Conservation (phyloP, 2,329 filamentous ascomycete species). For the Ophiostoma quercus region DNA sequence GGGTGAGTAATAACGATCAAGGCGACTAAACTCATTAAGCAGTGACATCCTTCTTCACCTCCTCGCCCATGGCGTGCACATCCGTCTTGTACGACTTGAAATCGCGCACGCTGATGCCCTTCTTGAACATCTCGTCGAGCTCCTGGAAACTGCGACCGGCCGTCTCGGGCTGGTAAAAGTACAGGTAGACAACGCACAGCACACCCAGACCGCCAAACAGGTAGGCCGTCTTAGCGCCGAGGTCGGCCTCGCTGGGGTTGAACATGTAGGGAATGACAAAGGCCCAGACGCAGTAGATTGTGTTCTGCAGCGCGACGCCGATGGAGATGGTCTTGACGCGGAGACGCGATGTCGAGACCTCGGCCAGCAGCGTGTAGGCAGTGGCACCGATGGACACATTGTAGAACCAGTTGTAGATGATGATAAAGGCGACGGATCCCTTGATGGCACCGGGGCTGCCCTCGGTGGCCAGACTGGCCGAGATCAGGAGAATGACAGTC, state of each 20-base stretch:
- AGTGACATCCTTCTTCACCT: background rate
- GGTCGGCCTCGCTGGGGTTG: conserved; percentile 29
- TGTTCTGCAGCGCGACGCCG: conserved; percentile 35
- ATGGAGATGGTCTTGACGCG: conserved; percentile 40
- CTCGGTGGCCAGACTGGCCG: conserved; percentile 35
- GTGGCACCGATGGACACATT: conserved; percentile 40
- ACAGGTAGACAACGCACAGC: conserved; percentile 35
- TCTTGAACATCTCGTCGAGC: conserved; percentile 41
- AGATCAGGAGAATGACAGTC: conserved; percentile 39
- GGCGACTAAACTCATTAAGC: background rate
- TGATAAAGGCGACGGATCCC: conserved; percentile 35
- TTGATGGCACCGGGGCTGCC: conserved; percentile 27
- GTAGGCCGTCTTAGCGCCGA: conserved; percentile 37
- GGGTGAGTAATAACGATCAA: background rate
- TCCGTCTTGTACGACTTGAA: background rate
- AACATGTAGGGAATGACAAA: conserved; percentile 29
- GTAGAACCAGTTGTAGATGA: conserved; percentile 39
- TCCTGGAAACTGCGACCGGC: conserved; percentile 45
- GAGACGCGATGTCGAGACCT: conserved; percentile 37
- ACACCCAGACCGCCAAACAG: conserved; percentile 35
- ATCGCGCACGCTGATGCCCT: conserved; percentile 14
- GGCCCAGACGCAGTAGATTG: conserved; percentile 26
- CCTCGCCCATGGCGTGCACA: conserved; percentile 11
- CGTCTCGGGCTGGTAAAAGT: conserved; percentile 44
- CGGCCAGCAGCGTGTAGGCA: conserved; percentile 37